These are phyloP conservation scores for Cladophialophora chaetospira DNA, from an alignment of 2,329 filamentous ascomycete genomes.

Conservation along the genomic window DNA sequence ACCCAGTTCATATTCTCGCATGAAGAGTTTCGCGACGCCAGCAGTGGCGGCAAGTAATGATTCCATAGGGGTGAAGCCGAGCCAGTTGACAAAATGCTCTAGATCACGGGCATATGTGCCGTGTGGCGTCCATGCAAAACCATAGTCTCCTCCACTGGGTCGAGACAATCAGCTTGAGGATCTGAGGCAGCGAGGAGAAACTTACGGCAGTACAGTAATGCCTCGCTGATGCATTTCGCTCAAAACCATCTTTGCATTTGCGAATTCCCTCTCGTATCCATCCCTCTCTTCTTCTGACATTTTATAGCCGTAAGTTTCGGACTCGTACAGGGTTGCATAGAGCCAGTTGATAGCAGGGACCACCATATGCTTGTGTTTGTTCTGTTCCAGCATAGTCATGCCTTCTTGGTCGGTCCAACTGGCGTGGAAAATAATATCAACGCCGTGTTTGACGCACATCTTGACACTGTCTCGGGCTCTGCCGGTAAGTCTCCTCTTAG, in stretches of 20 bases:
- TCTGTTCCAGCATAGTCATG: slow-evolving; percentile 40
- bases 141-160: slow-evolving; percentile 42
- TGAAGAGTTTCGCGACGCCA: slow-evolving; percentile 45
- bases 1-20: slow-evolving; percentile 44
- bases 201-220: slow-evolving; percentile 50
- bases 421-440: slow-evolving; percentile 53
- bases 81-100: slow-evolving; percentile 49
- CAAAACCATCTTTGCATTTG: slow-evolving; percentile 43
- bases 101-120: slow-evolving; percentile 53
- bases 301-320: slow-evolving; percentile 45
- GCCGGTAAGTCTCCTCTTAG: slow-evolving; percentile 20
- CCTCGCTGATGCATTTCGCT: slow-evolving; percentile 51
- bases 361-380: slow-evolving; percentile 45
- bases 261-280: slow-evolving; percentile 48
- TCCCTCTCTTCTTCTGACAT: slow-evolving; percentile 47
- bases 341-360: slow-evolving; percentile 50
- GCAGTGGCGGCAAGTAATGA: slow-evolving; percentile 48
- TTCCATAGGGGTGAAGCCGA: slow-evolving; percentile 50
- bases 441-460: slow-evolving; percentile 47
- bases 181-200: neutral
- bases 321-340: slow-evolving; percentile 43
- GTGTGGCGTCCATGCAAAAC: slow-evolving; percentile 53
- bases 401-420: slow-evolving; percentile 47
- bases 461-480: slow-evolving; percentile 49
- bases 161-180: neutral